Base-by-base conservation (phyloP, 176 grass and related monocot species). In the Eleusine indica region DNA sequence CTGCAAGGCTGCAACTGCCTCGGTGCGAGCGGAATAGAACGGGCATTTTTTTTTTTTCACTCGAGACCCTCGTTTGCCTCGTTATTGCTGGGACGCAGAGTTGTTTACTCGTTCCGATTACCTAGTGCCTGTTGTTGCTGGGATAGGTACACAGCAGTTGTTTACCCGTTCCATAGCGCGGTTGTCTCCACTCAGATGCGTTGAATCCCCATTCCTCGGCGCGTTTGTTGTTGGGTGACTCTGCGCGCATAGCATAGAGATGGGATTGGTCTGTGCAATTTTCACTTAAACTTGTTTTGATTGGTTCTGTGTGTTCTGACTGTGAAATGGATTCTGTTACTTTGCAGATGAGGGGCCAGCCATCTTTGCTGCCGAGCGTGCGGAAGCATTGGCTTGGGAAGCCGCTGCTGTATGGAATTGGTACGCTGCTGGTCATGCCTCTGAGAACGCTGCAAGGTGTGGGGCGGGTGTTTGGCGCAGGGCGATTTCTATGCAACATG, bases 361-460 rank as follows among this genome's bases (percentile, higher is more conserved):
- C 83, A 13, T 83, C 80, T 7, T 60, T 99, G 86, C 84, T 92
- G 82, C 93, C 93, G 3, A 92, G 76, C 61, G 75, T 89, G 86
- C 87, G 93, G 83, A 96, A 89, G 62, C 84, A 99, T 17, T 96
- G 96, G 93, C 74, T 94, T 22, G 93, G 93, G 57, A 95, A 95
- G 56, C 86, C 93, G 9, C 72, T 99, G 54, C 56, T 99, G 56
- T 99, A 89, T 71, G 89, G 96, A 22, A 90, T 96, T 29, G 89
- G 94, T 53, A 76, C 83, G 25, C 71, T 96, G 37, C 72, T 96
- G 38, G 71, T 99, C 22, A 88, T 88, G 76, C 96, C 96, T 3
- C 89, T 99, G 11, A 95, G 91, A 86, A 99, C 89, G 57, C 74
- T 99, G 56, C 84, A 93, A 21, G 96, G 91, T 30, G 96, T 90